Base-by-base conservation (phyloP, 2,329 filamentous ascomycete species). In the Aotearoamyces nothofagi region DNA sequence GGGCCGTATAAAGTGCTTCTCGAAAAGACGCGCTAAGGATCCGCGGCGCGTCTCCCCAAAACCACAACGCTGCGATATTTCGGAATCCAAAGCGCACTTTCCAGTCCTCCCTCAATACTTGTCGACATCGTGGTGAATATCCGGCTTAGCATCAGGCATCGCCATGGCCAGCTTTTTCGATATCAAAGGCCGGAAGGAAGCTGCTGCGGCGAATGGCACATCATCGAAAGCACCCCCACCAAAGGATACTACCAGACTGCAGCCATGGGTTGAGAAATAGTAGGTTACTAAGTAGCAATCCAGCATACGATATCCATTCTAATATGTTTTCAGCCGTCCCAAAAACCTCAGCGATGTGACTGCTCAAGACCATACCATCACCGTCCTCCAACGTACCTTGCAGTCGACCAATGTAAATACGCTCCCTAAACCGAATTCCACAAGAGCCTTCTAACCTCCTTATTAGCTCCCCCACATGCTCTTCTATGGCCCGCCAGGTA, bases 181-280 rank as follows among this genome's bases (percentile, higher is more conserved):
- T 53, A 67, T 94, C 46, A 93, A 92, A 57, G 87, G 87, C 30
- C 75, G 87, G 19, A 83, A 83, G 49, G 79, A 78, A 30, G 79
- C 75, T 8, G 75, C 79, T n/a, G 65, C 62, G 2, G 60, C 69
- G 22, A 78, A 70, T 52, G 66, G 64, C 27, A 51, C 57, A 33
- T 55, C 66, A 12, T 71, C 77, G 24, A 92, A 87, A 54, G 54
- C 63, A 31, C 66, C 74, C 39, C 66, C 59, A 33, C 65, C 62
- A 46, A 77, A 69, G 48, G 71, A 79, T 34, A 61, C 61, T 16
- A 65, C 65, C 41, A 68, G 69, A 46, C 63, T 75, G 42, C 87
- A 94, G 49, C 90, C 90, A 45, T 98, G 90, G 90, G 87, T 96
- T 30, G 90, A 96, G 61, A 96, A 96, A 80, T 96, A 94, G 87